A percentile compares a stretch with the other conserved stretches of the same genome.
Evolutionary conservation across 257 asterid species (phyloP).

Genomic region (Forsythia viridissima): DNA sequence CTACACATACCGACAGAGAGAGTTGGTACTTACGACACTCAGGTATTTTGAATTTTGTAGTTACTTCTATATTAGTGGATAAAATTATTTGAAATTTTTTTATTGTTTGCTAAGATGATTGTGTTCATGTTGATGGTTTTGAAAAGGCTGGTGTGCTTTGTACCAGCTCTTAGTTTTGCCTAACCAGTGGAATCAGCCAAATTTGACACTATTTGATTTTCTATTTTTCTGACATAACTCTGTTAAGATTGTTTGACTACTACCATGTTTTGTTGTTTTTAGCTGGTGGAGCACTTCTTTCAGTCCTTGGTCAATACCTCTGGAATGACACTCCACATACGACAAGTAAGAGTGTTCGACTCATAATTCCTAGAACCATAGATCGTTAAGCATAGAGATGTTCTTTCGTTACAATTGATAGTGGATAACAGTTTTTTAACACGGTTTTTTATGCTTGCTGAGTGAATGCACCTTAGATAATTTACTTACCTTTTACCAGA

Average conservation of each 20-base stretch:
- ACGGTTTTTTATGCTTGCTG: slow-evolving; percentile 9
- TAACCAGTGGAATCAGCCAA: neutral
- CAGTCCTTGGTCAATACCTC: slow-evolving; percentile 96
- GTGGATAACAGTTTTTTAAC: neutral
- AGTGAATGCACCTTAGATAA: neutral
- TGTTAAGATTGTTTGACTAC: slow-evolving; percentile 11
- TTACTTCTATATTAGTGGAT: slow-evolving; percentile 2
- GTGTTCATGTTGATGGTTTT: neutral
- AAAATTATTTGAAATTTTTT: neutral
- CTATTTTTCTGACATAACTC: neutral
- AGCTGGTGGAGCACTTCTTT: slow-evolving; percentile 99
- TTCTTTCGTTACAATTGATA: neutral
- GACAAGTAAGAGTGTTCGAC: slow-evolving; percentile 58
- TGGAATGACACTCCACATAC: slow-evolving; percentile 97
- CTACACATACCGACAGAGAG: slow-evolving; percentile 80
- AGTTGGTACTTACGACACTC: slow-evolving; percentile 95
- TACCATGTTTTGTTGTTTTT: slow-evolving; percentile 29
- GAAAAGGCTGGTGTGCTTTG: neutral
- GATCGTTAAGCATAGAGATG: neutral
- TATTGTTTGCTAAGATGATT: neutral
- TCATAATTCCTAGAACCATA: neutral
- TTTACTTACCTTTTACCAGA: neutral
- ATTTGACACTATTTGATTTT: neutral
- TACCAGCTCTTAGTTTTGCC: neutral
- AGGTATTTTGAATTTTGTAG: slow-evolving; percentile 40